phyloP scores from a whole-genome alignment of 1,139 yeast species.

The Saccharomyces hybrid region DNA sequence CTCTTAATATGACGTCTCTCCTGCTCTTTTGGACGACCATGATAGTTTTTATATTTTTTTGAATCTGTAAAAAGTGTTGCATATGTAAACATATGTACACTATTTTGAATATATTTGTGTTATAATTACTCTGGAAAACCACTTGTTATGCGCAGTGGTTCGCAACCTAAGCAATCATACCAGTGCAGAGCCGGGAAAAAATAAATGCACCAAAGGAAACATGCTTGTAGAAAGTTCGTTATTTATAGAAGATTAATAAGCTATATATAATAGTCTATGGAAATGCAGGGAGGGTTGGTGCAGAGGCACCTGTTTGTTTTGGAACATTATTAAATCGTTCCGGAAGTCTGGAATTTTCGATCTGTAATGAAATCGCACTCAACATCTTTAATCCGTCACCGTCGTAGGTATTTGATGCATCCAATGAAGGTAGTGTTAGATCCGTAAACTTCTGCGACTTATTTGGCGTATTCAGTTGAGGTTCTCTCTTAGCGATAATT shows the following conservation, averaged over 20 bases:
- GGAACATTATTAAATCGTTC: not conserved
- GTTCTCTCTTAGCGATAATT: not conserved
- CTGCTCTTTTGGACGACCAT: not conserved
- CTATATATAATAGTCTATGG: not conserved
- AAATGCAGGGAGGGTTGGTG: not conserved
- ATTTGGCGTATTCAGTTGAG: not conserved
- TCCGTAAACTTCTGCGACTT: not conserved
- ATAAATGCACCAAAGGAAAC: not conserved
- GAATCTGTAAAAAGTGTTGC: not conserved
- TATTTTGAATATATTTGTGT: not conserved
- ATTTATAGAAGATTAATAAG: not conserved
- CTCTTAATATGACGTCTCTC: not conserved
- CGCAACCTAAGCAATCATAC: not conserved
- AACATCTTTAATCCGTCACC: slow-evolving; percentile 21
- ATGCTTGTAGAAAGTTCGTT: not conserved
- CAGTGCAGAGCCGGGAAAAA: not conserved
- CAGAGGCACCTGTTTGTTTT: not conserved
- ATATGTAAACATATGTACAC: not conserved
- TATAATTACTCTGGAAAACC: not conserved
- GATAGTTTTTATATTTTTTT: not conserved
- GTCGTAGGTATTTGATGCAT: slow-evolving; percentile 6
- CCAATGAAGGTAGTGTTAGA: not conserved
- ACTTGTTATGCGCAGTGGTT: not conserved
- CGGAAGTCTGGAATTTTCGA: slow-evolving; percentile 6
- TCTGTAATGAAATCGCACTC: slow-evolving; percentile 23